Percentiles rank a stretch among this genome's conserved stretches.
phyloP scores from a whole-genome alignment of 1,284 basidiomycete genomes.

The Apiotrichum gracile region DNA sequence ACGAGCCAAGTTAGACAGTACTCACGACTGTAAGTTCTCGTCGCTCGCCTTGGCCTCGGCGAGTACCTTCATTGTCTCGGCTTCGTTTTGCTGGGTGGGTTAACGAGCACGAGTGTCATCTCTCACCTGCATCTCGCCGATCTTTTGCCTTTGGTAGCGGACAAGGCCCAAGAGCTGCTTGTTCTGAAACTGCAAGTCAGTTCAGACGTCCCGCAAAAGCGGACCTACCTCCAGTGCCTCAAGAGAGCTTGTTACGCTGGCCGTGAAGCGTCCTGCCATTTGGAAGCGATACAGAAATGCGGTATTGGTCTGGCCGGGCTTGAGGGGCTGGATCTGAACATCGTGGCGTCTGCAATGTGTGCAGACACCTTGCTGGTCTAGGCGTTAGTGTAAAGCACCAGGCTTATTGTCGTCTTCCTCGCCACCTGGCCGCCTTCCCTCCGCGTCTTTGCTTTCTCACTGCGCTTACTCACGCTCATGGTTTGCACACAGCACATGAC shows the following conservation, averaged over 20 bases:
- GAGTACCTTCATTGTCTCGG: neutral
- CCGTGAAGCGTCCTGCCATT: neutral
- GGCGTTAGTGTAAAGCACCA: no score
- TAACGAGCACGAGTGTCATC: neutral
- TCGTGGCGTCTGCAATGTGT: slow-evolving; percentile 11
- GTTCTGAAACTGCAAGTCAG: slow-evolving; percentile 12
- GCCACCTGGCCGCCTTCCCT: no score
- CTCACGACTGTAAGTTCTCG: neutral
- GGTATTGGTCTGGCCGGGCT: slow-evolving; percentile 2
- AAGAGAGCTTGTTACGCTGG: neutral
- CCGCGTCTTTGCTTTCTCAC: no score
- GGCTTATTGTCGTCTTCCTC: no score
- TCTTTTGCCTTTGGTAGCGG: neutral
- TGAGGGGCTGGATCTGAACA: slow-evolving; percentile 9
- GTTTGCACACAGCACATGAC: slow-evolving; percentile 34
- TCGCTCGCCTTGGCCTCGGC: neutral
- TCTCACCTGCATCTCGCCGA: slow-evolving; percentile 5
- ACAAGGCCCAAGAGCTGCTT: slow-evolving; percentile 3
- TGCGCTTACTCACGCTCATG: slow-evolving; percentile 28
- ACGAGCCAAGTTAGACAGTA: neutral
- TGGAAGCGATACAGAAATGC: neutral
- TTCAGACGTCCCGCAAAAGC: neutral
- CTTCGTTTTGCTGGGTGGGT: neutral
- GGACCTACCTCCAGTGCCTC: slow-evolving; percentile 1
- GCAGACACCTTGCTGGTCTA: slow-evolving; percentile 19